Percentiles rank a stretch among this genome's conserved stretches.
Conservation (phyloP, 2,329 filamentous ascomycete species). For the Fusarium napiforme region DNA sequence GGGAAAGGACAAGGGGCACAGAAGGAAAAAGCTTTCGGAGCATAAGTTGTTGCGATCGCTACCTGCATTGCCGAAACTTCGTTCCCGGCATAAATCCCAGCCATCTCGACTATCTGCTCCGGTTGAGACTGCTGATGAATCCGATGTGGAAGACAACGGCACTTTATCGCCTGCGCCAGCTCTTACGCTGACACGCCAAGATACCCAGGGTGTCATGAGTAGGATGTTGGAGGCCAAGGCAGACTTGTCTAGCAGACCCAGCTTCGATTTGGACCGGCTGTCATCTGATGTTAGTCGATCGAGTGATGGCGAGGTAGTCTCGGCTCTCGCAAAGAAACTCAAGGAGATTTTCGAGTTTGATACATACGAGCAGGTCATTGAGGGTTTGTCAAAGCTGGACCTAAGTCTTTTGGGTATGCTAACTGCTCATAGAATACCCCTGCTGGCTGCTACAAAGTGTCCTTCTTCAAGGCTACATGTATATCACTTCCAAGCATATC, state of each 20-base stretch:
- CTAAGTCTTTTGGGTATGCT: slow-evolving; percentile 7
- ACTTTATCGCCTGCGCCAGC: slow-evolving; percentile 42
- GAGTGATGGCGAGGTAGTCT: slow-evolving; percentile 56
- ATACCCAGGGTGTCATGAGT: slow-evolving; percentile 71
- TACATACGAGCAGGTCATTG: slow-evolving; percentile 83
- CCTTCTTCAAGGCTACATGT: slow-evolving; percentile 92
- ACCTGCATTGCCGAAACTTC: slow-evolving; percentile 65
- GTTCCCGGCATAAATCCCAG: slow-evolving; percentile 56
- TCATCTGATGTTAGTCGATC: slow-evolving; percentile 54
- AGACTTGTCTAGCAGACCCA: slow-evolving; percentile 68
- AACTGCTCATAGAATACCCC: slow-evolving; percentile 74
- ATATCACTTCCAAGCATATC: slow-evolving; percentile 91
- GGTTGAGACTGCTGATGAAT: slow-evolving; percentile 49
- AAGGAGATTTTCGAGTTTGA: slow-evolving; percentile 90
- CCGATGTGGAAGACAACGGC: slow-evolving; percentile 41
- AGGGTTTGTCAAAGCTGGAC: slow-evolving; percentile 61
- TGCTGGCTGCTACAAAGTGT: slow-evolving; percentile 95
- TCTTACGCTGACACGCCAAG: slow-evolving; percentile 35
- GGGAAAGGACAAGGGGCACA: slow-evolving; percentile 52
- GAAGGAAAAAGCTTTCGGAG: slow-evolving; percentile 71
- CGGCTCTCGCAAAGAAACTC: slow-evolving; percentile 74
- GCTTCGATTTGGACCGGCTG: slow-evolving; percentile 63
- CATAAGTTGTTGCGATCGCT: slow-evolving; percentile 74
- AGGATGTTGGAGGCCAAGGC: slow-evolving; percentile 79
- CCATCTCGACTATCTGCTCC: slow-evolving; percentile 53